phyloP scores from a whole-genome alignment of 1,284 basidiomycete genomes.

The Sanghuangporus weigelae region DNA sequence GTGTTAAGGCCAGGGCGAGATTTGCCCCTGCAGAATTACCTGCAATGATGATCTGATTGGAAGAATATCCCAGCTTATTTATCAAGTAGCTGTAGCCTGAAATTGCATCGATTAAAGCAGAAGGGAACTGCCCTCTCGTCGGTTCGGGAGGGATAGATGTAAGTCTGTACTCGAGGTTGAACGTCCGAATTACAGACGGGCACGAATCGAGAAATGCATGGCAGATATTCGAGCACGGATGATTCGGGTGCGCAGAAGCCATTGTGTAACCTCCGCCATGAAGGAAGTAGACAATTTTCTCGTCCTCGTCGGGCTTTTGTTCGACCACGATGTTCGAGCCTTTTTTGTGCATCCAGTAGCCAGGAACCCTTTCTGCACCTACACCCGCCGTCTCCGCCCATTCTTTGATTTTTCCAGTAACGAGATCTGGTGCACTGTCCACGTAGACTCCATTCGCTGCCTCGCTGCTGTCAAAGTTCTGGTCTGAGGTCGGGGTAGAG shows the following conservation, averaged over 20 bases:
- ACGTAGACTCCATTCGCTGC: constrained; percentile 30
- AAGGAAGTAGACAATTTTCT: constrained; percentile 43
- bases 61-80: constrained; percentile 30
- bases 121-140: constrained; percentile 36
- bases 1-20: constrained; percentile 37
- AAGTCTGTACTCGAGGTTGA: constrained; percentile 33
- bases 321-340: constrained; percentile 24
- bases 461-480: background rate
- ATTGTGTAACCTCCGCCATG: constrained; percentile 47
- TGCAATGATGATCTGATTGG: constrained; percentile 41
- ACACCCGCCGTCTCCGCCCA: constrained; percentile 40
- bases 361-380: constrained; percentile 39
- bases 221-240: constrained; percentile 27
- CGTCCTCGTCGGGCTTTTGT: constrained; percentile 27
- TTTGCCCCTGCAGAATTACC: constrained; percentile 57
- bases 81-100: constrained; percentile 43
- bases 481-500: background rate
- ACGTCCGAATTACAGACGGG: constrained; percentile 26
- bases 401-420: constrained; percentile 41
- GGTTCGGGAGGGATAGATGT: constrained; percentile 19
- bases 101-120: constrained; percentile 43
- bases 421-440: constrained; percentile 45
- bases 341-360: constrained; percentile 42
- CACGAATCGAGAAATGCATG: constrained; percentile 19
- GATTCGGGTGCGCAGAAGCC: constrained; percentile 39